A percentile compares a stretch with the other conserved stretches of the same genome.
phyloP scores from a whole-genome alignment of 1,284 basidiomycete species.

The Athelia sp. region DNA sequence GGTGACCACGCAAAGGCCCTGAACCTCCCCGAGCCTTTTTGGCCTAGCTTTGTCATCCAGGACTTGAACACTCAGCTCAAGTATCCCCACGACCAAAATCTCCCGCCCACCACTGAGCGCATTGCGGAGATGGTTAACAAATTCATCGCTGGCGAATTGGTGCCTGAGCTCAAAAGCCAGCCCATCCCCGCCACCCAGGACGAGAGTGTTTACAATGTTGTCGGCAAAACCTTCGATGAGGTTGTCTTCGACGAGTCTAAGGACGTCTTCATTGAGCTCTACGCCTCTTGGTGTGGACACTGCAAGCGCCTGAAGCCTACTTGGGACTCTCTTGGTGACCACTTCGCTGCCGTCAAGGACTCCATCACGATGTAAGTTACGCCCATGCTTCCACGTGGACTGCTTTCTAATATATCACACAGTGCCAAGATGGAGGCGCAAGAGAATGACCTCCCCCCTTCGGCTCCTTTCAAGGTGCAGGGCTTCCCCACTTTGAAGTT shows the following conservation, averaged over 20 bases:
- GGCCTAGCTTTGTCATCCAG: conserved; percentile 95
- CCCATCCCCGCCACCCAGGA: conserved; percentile 83
- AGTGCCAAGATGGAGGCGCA: conserved; percentile 96
- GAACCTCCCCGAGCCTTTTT: conserved; percentile 80
- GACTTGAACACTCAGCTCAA: conserved; percentile 82
- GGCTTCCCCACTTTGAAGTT: conserved; percentile 98
- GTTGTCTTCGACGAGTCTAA: conserved; percentile 84
- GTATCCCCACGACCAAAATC: conserved; percentile 78
- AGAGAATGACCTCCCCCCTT: conserved; percentile 93
- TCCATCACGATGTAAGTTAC: conserved; percentile 74
- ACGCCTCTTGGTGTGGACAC: conserved; percentile 95
- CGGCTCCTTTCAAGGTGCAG: conserved; percentile 78
- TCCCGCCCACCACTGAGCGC: conserved; percentile 52
- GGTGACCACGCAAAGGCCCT: conserved; percentile 94
- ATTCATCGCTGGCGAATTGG: conserved; percentile 71
- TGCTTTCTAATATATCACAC: conserved; percentile 13
- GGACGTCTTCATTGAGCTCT: conserved; percentile 97
- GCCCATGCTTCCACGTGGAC: conserved; percentile 4
- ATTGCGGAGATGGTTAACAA: conserved; percentile 59
- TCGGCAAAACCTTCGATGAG: conserved; percentile 88
- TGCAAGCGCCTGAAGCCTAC: conserved; percentile 95
- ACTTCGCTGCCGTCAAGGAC: conserved; percentile 75
- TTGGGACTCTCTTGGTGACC: conserved; percentile 90
- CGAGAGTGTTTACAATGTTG: conserved; percentile 80
- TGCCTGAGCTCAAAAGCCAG: conserved; percentile 88